Percentiles rank a stretch among this genome's conserved stretches.
phyloP scores from a whole-genome alignment of 352 stramenopile species.

The Globisporangium middletonii region DNA sequence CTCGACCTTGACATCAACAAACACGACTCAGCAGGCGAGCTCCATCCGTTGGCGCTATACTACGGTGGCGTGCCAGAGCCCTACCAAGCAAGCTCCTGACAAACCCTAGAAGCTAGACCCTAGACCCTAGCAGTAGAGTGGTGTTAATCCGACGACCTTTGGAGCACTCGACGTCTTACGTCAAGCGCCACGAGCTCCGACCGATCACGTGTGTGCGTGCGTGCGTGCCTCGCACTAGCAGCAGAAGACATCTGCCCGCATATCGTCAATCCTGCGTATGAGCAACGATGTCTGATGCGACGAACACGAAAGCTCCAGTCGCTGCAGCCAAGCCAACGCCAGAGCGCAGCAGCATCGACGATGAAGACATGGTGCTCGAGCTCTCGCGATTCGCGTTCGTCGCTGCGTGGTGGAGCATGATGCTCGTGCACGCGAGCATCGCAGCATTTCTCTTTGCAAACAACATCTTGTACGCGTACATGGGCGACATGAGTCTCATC shows the following conservation, averaged over 20 bases:
- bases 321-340: too few species aligned
- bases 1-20: too few species aligned
- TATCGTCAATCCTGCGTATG: not conserved
- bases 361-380: constrained; percentile 13
- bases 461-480: constrained; percentile 25
- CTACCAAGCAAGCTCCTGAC: too few species aligned
- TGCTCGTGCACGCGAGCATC: constrained; percentile 20
- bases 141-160: too few species aligned
- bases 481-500: constrained; percentile 22
- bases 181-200: too few species aligned
- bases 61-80: too few species aligned
- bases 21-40: too few species aligned
- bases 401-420: constrained; percentile 19
- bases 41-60: too few species aligned
- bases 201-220: too few species aligned
- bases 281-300: not conserved
- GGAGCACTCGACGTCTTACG: too few species aligned
- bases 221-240: not conserved
- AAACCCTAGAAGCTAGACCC: too few species aligned
- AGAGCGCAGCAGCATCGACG: not conserved
- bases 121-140: too few species aligned
- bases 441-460: constrained; percentile 21
- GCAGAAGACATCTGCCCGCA: not conserved
- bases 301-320: not conserved
- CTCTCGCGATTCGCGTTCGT: constrained; percentile 15